phyloP scores from a whole-genome alignment of 768 basidiomycete species.

The Tylopilus subfusipes region DNA sequence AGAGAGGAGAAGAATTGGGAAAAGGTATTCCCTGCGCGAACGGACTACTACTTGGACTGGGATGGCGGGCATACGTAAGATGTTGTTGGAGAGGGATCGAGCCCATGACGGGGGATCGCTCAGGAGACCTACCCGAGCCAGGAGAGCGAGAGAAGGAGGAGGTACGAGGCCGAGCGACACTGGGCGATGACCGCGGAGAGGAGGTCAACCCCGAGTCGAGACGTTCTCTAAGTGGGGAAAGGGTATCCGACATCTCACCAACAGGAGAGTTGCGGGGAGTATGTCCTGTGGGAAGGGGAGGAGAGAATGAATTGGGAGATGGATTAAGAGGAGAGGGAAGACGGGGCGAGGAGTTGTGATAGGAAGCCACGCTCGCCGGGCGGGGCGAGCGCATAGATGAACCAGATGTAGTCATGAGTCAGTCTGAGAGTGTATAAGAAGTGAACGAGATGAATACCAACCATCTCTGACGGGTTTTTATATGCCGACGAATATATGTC shows the following conservation, averaged over 20 bases:
- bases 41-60: slow-evolving; percentile 8
- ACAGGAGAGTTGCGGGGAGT: slow-evolving; percentile 8
- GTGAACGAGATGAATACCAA: slow-evolving; percentile 3
- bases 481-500: neutral
- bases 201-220: neutral
- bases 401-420: slow-evolving; percentile 1
- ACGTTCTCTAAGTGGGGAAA: slow-evolving; percentile 1
- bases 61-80: slow-evolving; percentile 5
- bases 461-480: slow-evolving; percentile 8
- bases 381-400: slow-evolving; percentile 13
- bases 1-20: neutral
- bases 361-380: slow-evolving; percentile 3
- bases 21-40: slow-evolving; percentile 9
- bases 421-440: neutral
- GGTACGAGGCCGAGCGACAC: neutral
- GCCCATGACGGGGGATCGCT: slow-evolving; percentile 7
- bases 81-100: slow-evolving; percentile 1
- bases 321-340: slow-evolving; percentile 28
- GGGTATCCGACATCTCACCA: slow-evolving; percentile 13
- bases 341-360: slow-evolving; percentile 13
- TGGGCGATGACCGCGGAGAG: slow-evolving; percentile 3
- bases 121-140: slow-evolving; percentile 3
- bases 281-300: neutral
- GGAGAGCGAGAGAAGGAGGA: slow-evolving; percentile 14
- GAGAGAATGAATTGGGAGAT: slow-evolving; percentile 6